Percentiles rank a stretch among this genome's conserved stretches.
Evolutionary conservation across 306 rosid genomes (phyloP).

Genomic region (Sesbania bispinosa): DNA sequence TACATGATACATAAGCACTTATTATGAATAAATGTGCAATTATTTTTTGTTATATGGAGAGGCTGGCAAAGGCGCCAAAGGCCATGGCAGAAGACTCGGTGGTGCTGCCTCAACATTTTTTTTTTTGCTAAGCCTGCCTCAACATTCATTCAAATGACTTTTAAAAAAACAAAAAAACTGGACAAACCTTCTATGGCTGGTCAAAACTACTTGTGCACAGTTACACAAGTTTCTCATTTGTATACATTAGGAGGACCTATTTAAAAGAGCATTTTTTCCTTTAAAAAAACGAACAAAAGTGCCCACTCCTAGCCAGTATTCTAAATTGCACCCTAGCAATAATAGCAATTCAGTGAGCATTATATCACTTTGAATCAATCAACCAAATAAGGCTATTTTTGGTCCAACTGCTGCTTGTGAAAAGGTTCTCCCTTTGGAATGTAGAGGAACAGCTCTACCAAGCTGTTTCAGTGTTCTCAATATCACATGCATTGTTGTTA

Average conservation of each 20-base stretch:
- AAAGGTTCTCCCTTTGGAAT: background rate
- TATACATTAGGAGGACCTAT: no score
- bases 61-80: no score
- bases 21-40: background rate
- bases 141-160: no score
- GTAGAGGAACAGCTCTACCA: background rate
- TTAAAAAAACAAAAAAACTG: no score
- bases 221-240: no score
- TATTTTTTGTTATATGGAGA: background rate
- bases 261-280: no score
- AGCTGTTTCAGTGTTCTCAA: background rate
- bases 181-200: no score
- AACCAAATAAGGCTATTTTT: background rate
- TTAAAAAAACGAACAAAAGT: no score
- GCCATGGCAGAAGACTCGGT: no score
- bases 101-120: background rate
- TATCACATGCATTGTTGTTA: background rate
- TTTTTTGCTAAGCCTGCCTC: no score
- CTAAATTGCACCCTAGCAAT: background rate
- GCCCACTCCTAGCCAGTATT: background rate
- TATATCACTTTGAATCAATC: background rate
- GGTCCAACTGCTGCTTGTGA: background rate
- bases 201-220: no score
- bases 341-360: background rate
- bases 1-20: constrained; percentile 11